phyloP scores from a whole-genome alignment of 768 basidiomycete genomes.

The Tubosaeta sp. region DNA sequence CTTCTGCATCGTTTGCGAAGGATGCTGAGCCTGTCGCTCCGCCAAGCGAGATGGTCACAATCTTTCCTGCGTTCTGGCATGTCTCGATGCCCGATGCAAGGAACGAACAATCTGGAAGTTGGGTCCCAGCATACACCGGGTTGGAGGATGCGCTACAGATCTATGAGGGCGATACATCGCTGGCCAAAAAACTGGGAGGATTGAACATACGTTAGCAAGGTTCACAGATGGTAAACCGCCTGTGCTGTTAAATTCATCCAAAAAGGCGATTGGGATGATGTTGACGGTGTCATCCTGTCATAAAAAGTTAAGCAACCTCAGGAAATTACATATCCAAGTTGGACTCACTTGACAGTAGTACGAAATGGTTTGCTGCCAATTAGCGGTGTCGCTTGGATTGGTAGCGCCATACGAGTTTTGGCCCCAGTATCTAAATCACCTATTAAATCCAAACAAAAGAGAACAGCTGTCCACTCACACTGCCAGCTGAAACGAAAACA shows the following conservation, averaged over 20 bases:
- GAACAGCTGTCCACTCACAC: conserved; percentile 6
- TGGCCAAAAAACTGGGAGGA: neutral
- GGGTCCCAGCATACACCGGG: conserved; percentile 56
- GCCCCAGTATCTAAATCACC: conserved; percentile 31
- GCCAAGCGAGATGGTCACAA: conserved; percentile 57
- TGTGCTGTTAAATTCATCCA: conserved; percentile 54
- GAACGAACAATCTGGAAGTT: conserved; percentile 57
- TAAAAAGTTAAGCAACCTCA: neutral
- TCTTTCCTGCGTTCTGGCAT: conserved; percentile 64
- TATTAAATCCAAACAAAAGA: neutral
- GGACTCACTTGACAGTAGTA: conserved; percentile 30
- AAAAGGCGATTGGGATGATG: conserved; percentile 57
- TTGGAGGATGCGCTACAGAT: conserved; percentile 58
- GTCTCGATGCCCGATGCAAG: conserved; percentile 58
- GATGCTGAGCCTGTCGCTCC: conserved; percentile 61
- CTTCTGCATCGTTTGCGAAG: conserved; percentile 57
- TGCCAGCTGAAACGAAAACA: conserved; percentile 15
- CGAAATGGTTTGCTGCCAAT: conserved; percentile 31
- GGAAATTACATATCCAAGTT: neutral
- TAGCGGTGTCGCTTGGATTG: conserved; percentile 24
- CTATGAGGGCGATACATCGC: conserved; percentile 27
- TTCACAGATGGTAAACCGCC: conserved; percentile 59
- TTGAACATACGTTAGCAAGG: conserved; percentile 48
- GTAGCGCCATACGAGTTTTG: conserved; percentile 37
- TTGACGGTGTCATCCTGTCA: conserved; percentile 52